These are phyloP conservation scores for Claviceps pazoutovae DNA, from an alignment of 2,329 filamentous ascomycete genomes.

Conservation along the genomic window DNA sequence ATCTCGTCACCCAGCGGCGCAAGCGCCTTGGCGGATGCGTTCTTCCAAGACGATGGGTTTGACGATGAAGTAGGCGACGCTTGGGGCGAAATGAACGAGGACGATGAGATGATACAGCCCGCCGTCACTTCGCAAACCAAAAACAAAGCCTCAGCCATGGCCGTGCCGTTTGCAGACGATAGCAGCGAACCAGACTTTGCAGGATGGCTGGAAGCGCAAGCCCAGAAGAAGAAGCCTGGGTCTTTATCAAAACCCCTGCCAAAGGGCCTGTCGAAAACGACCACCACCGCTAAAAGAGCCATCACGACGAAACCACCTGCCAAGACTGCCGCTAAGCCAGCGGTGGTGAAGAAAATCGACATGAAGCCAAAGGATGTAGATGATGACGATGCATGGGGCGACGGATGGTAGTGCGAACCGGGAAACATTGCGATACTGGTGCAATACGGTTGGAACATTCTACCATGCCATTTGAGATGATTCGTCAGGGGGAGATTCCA, in stretches of 20 bases:
- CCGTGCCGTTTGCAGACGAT: constrained; percentile 59
- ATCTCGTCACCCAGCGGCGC: constrained; percentile 32
- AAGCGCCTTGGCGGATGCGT: constrained; percentile 31
- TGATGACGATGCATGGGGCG: constrained; percentile 51
- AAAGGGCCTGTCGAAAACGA: constrained; percentile 64
- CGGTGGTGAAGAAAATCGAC: constrained; percentile 52
- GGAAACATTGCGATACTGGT: not conserved
- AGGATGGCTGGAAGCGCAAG: constrained; percentile 82
- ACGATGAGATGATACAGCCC: constrained; percentile 28
- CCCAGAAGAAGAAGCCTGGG: constrained; percentile 60
- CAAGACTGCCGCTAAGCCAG: constrained; percentile 22
- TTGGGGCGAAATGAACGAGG: constrained; percentile 59
- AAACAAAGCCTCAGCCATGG: constrained; percentile 19
- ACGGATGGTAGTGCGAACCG: constrained; percentile 39
- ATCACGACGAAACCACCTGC: constrained; percentile 23
- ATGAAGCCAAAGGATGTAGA: constrained; percentile 47
- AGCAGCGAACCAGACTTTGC: constrained; percentile 75
- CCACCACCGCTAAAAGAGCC: constrained; percentile 28
- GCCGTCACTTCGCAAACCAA: constrained; percentile 12
- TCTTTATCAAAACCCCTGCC: constrained; percentile 50
- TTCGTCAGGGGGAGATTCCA: not conserved
- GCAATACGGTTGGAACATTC: not conserved
- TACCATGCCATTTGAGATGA: not conserved
- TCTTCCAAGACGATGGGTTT: constrained; percentile 41
- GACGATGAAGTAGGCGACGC: constrained; percentile 51